Base-by-base conservation (phyloP, 371 early-diverging fungal genomes). In the Thermomucor indicae-seudaticae region DNA sequence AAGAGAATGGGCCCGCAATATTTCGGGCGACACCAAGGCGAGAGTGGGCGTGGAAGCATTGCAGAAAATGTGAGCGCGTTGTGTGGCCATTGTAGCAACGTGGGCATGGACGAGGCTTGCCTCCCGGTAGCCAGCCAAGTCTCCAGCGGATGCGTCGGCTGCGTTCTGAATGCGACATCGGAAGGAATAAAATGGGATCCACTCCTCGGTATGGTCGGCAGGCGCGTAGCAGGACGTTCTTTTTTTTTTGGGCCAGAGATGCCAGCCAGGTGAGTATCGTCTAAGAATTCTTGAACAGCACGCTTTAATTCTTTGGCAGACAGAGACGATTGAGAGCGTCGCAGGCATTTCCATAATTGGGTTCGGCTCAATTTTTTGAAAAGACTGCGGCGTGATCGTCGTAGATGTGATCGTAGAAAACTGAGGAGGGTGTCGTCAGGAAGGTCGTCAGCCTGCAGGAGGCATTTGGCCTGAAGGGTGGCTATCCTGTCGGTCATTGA, bases 381-480 rank as follows among this genome's bases (percentile, higher is more conserved):
- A n/a, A 11, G 34, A 34, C 34, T 34, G 34, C n/a, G 11, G 34
- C 34, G 34, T 34, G 8, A n/a, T 10, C 34, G 8, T 34, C 10
- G 11, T 10, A 44, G 28, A 10, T 44, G 25, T 3, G 49, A n/a
- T n/a, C n/a, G n/a, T n/a, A n/a, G n/a, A n/a, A n/a, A n/a, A n/a
- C n/a, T 27, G 20, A 50, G 44, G 0, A 53, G 35, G 4, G 51
- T 25, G 17, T 59, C 60, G 0, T 29, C 43, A 14, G 60, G 54
- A 0, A 59, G 38, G 3, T 6, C 4, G 2, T 47, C 46, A 0
- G 27, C 43, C 1, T 51, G 54, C n/a, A 40, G 19, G 8, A 40
- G 4, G 38, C 42, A 54, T 31, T 40, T 59, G 24, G 31, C 34
- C 2, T 12, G 37, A 4, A 61, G 52, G 23, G 37, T 52, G 2